phyloP scores from a whole-genome alignment of 2,329 filamentous ascomycete genomes.

The Colletotrichum sp. region DNA sequence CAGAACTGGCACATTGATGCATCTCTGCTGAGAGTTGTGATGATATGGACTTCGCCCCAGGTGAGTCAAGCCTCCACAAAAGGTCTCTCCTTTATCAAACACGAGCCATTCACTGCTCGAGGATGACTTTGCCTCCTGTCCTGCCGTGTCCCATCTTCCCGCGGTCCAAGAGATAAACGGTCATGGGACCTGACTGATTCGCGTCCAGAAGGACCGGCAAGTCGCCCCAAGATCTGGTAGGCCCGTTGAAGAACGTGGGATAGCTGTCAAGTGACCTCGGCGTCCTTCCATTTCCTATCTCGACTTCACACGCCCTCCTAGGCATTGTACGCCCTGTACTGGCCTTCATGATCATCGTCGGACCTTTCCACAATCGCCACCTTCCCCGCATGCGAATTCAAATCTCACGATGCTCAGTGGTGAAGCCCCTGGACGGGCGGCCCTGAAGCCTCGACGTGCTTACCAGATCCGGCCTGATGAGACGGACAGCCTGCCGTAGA shows the following conservation, averaged over 20 bases:
- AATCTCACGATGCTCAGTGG: conserved; percentile 16
- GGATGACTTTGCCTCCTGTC: background rate
- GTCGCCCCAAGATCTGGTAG: background rate
- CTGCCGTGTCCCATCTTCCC: background rate
- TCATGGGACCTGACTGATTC: background rate
- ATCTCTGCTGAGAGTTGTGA: background rate
- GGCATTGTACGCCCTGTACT: background rate
- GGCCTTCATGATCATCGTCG: background rate
- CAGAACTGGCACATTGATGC: background rate
- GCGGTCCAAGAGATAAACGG: background rate
- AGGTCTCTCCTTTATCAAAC: background rate
- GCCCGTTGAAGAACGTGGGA: background rate
- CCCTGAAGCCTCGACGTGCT: background rate
- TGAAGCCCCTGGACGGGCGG: background rate
- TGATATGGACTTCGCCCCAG: background rate
- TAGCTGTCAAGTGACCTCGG: conserved; percentile 8
- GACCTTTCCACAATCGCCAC: conserved; percentile 16
- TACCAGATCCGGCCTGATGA: background rate
- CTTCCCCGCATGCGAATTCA: conserved; percentile 6
- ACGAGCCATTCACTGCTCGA: background rate
- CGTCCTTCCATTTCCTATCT: conserved; percentile 14
- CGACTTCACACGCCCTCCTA: background rate
- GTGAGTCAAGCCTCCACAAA: background rate
- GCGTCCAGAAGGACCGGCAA: background rate
- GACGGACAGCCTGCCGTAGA: background rate